Evolutionary conservation across 2,329 filamentous ascomycete genomes (phyloP).

Genomic region (Cyclaneusma minus): DNA sequence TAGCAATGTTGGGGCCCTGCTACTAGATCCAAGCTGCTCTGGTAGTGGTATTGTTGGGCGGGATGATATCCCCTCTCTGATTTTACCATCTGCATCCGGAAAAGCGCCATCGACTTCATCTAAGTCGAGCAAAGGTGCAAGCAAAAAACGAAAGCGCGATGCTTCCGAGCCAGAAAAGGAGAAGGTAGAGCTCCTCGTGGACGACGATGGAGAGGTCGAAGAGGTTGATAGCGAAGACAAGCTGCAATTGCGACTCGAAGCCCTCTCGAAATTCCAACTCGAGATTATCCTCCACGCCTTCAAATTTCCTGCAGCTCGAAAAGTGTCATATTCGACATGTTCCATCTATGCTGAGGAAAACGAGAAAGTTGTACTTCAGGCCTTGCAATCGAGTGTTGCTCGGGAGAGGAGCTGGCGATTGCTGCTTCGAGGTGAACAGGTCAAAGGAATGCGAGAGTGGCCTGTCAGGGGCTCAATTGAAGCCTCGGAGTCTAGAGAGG

Average conservation of each 20-base stretch:
- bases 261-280: conserved; percentile 70
- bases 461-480: conserved; percentile 39
- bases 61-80: conserved; percentile 58
- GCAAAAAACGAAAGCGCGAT: conserved; percentile 15
- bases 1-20: conserved; percentile 57
- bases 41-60: conserved; percentile 88
- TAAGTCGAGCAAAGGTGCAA: conserved; percentile 8
- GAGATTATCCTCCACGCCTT: conserved; percentile 74
- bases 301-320: conserved; percentile 56
- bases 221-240: conserved; percentile 36
- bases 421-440: conserved; percentile 56
- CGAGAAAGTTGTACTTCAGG: conserved; percentile 63
- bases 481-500: conserved; percentile 30
- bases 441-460: conserved; percentile 64
- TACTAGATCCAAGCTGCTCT: conserved; percentile 90
- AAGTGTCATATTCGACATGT: conserved; percentile 87
- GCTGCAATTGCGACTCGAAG: conserved; percentile 47
- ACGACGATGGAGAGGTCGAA: conserved; percentile 40
- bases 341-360: conserved; percentile 82
- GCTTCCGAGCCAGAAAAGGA: conserved; percentile 12
- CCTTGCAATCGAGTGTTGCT: conserved; percentile 53
- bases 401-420: conserved; percentile 59
- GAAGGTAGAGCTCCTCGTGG: conserved; percentile 25
- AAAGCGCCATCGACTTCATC: neutral
- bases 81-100: too few species aligned